These are phyloP conservation scores for Craterostigma plantagineum DNA, from an alignment of 257 asterid species.

Conservation along the genomic window DNA sequence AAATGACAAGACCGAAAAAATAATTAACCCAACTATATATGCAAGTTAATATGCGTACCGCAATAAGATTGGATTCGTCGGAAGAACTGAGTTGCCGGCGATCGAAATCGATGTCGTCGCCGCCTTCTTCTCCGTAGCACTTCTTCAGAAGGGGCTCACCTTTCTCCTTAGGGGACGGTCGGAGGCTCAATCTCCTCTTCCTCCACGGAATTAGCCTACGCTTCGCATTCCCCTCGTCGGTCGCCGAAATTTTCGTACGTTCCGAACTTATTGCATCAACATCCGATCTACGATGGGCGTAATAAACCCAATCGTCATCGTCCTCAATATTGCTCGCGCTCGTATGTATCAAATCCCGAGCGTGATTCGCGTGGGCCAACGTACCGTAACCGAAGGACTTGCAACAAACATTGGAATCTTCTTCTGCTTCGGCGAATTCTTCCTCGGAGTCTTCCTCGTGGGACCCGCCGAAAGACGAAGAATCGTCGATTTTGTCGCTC, in stretches of 20 bases:
- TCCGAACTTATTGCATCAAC: no score
- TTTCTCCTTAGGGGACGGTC: constrained; percentile 39
- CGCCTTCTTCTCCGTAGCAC: constrained; percentile 66
- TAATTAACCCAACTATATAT: no score
- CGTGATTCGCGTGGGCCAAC: constrained; percentile 47
- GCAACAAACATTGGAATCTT: constrained; percentile 12
- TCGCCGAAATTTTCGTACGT: constrained; percentile 9
- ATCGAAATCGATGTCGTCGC: constrained; percentile 82
- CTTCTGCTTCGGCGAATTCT: constrained; percentile 5
- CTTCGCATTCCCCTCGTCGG: constrained; percentile 21
- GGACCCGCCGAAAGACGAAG: constrained; percentile 26
- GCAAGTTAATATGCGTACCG: no score
- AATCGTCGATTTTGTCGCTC: constrained; percentile 23
- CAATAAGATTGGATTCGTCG: constrained; percentile 34
- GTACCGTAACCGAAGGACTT: constrained; percentile 52
- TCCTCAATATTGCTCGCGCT: constrained; percentile 35
- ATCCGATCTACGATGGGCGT: constrained; percentile 22
- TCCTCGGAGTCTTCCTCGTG: constrained; percentile 27
- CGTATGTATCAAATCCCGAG: constrained; percentile 20
- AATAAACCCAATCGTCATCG: constrained; percentile 50
- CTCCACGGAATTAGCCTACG: constrained; percentile 58
- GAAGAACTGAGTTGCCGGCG: constrained; percentile 74
- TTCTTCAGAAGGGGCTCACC: constrained; percentile 67
- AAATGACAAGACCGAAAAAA: no score
- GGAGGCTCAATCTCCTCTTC: constrained; percentile 58